These are phyloP conservation scores for Hemisphaericaspora subhashii DNA, from an alignment of 1,139 yeast species.

Conservation along the genomic window DNA sequence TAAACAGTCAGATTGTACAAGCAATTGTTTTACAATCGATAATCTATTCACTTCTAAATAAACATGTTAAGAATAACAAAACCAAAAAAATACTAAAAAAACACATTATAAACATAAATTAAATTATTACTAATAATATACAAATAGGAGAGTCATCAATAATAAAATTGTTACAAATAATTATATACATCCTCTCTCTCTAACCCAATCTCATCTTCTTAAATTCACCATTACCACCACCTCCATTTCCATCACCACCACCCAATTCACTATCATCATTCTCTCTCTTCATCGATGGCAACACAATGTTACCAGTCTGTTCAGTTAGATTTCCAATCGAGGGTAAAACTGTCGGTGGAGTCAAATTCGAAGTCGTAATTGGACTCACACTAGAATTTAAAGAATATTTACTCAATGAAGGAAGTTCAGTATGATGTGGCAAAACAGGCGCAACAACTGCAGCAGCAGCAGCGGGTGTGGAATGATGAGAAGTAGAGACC, in stretches of 20 bases:
- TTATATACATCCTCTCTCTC: neutral
- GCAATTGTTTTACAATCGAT: no score
- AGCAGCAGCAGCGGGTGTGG: conserved; percentile 7
- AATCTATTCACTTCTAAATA: no score
- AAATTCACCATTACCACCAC: no score
- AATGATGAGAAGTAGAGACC: no score
- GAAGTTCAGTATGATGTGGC: conserved; percentile 1
- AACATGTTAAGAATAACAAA: no score
- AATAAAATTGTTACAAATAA: no score
- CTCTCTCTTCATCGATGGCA: conserved; percentile 30
- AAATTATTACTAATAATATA: conserved; percentile 1
- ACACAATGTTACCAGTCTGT: conserved; percentile 10
- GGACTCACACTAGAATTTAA: conserved; percentile 1
- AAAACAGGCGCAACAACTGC: no score
- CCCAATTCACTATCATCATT: conserved; percentile 17
- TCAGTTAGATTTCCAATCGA: conserved; percentile 9
- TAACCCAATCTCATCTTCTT: conserved; percentile 15
- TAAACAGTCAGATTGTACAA: no score
- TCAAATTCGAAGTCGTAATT: conserved; percentile 1
- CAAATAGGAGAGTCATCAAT: neutral
- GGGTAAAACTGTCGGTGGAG: conserved; percentile 10
- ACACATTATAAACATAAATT: neutral
- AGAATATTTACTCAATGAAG: conserved; percentile 3
- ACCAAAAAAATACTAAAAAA: no score
- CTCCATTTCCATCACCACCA: conserved; percentile 11